Conservation (phyloP, 345 rosid genomes). For the Syzygium aromaticum region DNA sequence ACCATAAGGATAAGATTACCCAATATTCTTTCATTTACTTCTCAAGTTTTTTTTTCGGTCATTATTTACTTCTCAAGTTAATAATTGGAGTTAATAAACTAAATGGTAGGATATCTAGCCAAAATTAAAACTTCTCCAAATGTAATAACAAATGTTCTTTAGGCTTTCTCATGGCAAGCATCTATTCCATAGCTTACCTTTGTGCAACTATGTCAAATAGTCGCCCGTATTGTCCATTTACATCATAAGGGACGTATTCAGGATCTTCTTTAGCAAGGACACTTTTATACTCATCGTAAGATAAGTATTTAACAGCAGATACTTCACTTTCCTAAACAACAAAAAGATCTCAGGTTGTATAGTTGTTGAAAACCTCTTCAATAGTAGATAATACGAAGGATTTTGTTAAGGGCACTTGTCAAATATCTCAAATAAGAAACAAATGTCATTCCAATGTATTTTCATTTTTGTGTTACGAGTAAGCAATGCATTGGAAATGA, state of each 20-base stretch:
- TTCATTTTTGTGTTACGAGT: not conserved
- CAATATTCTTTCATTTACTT: not conserved
- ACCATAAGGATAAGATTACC: not conserved
- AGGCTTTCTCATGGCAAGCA: not conserved
- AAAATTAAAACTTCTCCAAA: not conserved
- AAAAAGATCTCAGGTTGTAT: not conserved
- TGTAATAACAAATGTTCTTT: not conserved
- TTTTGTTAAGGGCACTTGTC: not conserved
- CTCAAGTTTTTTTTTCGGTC: not conserved
- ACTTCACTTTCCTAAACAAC: conserved; percentile 68
- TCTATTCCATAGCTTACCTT: conserved; percentile 37
- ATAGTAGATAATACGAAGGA: not conserved
- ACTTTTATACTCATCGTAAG: conserved; percentile 49
- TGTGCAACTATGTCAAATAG: conserved; percentile 55
- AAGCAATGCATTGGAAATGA: not conserved
- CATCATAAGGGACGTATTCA: conserved; percentile 68
- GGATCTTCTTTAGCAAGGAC: conserved; percentile 65
- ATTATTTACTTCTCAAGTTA: not conserved
- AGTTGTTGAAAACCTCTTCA: not conserved
- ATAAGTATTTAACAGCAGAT: conserved; percentile 75
- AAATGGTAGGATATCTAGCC: not conserved
- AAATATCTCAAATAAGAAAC: not conserved
- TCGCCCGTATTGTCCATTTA: conserved; percentile 57
- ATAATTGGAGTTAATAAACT: not conserved
- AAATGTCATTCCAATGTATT: not conserved